phyloP scores from a whole-genome alignment of 2,329 filamentous ascomycete genomes.

The Scedosporium aurantiacum region DNA sequence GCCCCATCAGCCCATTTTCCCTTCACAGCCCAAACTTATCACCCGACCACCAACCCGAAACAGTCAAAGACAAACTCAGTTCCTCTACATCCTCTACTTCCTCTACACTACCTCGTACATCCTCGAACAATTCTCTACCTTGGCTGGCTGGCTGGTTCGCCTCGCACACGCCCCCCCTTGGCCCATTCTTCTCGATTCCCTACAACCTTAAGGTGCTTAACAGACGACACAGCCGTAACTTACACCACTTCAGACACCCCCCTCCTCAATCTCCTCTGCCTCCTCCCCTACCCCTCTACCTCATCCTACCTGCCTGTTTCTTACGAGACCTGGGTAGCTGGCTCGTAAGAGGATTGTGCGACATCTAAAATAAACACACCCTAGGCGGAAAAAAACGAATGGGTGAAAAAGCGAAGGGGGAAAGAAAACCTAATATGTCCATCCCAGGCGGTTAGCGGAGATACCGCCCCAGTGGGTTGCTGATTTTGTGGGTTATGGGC shows the following conservation, averaged over 20 bases:
- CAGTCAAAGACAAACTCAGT: not conserved
- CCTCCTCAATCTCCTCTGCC: not conserved
- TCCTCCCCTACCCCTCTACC: not conserved
- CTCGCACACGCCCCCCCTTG: not conserved
- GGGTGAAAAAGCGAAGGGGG: not conserved
- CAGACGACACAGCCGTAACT: not conserved
- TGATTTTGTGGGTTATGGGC: conserved; percentile 1
- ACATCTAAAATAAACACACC: not conserved
- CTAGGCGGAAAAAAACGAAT: not conserved
- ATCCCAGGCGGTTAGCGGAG: not conserved
- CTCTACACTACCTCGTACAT: no score
- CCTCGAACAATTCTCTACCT: no score
- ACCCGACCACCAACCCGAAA: conserved; percentile 15
- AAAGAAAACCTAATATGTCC: not conserved
- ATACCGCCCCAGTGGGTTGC: not conserved
- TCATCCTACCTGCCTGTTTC: not conserved
- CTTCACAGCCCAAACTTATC: conserved; percentile 23
- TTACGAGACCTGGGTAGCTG: not conserved
- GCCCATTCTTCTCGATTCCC: not conserved
- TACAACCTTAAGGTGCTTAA: not conserved
- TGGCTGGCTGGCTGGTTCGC: no score
- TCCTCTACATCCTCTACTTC: not conserved
- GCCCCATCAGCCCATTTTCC: conserved; percentile 23
- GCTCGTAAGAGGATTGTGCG: not conserved
- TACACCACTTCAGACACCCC: not conserved